Evolutionary conservation across 1,284 basidiomycete species (phyloP), one percentile per base, ranked within the genome.

Genomic region (Flammula alnicola): DNA sequence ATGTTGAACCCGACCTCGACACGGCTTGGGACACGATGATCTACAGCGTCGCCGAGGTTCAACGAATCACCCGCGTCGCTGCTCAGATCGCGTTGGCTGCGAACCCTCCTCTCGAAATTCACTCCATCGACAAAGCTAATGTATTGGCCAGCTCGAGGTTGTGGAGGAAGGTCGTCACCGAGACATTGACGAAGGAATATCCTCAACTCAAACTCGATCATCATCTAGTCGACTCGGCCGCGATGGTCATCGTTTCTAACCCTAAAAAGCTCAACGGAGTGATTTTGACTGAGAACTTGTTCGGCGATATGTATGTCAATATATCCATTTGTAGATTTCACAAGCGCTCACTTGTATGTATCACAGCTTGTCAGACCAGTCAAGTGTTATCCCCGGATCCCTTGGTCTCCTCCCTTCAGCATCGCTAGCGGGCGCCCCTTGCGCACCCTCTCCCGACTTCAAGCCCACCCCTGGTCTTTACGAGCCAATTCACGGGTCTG

Each of bases 101-200:
- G 11, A 80, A 90, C 66, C 97, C 97, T 3, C 94, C 96, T 14
- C 80, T 96, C 39, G 80, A 85, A 38, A 86, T 99, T 53, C 92
- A 95, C 71, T 96, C 93, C 2, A 83, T 99, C 70, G 97, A 99
- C 80, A 99, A 99, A 75, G 97, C 97, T 49, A 99, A 99, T 69
- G 97, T 99, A 23, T 84, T 99, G 44, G 97, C 97, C 31, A 94
- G 88, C 62, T 96, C 93, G 32, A 80, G 97, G 40, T 76, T 99
- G 39, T 99, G 97, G 97, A 79, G 97, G 51, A 93, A 88, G 67
- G 89, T 92, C 23, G 94, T 96, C 47, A 88, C 82, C 2, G 91
- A 95, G 66, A 86, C 91, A 10, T 72, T 96, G 61, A 73, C 81
- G 51, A 80, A 80, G 30, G 95, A 98, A 69, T 97, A 90, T 71